These are phyloP conservation scores for Cajanus cajan DNA, from an alignment of 306 rosid genomes.

Conservation along the genomic window DNA sequence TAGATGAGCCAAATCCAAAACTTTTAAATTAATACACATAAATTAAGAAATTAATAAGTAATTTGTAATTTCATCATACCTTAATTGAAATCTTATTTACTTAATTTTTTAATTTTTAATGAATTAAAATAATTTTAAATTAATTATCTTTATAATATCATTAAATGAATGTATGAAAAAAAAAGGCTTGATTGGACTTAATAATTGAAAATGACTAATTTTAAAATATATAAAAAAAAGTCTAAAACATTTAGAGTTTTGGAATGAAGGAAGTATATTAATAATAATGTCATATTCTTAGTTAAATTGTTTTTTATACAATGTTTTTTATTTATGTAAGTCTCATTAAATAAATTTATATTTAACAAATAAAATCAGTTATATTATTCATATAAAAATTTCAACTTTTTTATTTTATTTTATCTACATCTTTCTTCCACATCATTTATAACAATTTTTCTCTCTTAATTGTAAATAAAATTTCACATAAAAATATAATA, in stretches of 20 bases:
- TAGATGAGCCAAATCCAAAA: no score
- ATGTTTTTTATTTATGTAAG: background rate
- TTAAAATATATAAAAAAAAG: background rate
- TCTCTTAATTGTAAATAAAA: no score
- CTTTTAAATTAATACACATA: background rate
- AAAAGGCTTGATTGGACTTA: background rate
- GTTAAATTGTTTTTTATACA: background rate
- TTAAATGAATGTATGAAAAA: background rate
- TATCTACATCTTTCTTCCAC: no score
- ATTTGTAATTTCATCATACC: background rate
- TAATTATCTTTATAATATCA: background rate
- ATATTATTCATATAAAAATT: no score
- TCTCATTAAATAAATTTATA: background rate
- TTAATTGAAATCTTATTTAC: background rate
- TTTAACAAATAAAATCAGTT: background rate
- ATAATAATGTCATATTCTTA: background rate
- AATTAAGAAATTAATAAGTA: background rate
- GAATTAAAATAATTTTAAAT: background rate
- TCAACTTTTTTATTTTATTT: no score
- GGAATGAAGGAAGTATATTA: background rate
- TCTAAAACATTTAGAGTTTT: background rate
- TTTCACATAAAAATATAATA: background rate
- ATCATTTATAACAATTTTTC: no score
- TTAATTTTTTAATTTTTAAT: background rate
- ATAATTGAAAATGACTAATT: background rate